These are phyloP conservation scores for Solanum clarkiae DNA, from an alignment of 257 asterid genomes.

Conservation along the genomic window DNA sequence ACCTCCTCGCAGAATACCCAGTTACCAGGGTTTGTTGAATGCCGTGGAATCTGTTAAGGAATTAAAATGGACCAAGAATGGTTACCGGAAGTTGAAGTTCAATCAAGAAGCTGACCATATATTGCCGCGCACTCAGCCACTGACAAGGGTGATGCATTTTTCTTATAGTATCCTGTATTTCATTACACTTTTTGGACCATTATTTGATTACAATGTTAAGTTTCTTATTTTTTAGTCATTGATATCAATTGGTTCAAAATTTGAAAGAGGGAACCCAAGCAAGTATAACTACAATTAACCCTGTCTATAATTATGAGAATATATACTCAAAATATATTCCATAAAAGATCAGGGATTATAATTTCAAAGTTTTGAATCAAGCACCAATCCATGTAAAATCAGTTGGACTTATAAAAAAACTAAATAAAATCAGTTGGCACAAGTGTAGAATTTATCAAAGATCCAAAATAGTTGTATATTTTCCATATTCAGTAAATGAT, in stretches of 20 bases:
- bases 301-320: background rate
- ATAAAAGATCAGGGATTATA: background rate
- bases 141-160: conserved; percentile 34
- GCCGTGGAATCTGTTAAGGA: conserved; percentile 63
- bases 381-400: background rate
- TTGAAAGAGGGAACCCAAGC: background rate
- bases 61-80: conserved; percentile 66
- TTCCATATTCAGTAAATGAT: background rate
- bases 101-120: conserved; percentile 27
- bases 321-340: background rate
- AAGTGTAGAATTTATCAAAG: background rate
- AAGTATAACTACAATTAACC: background rate
- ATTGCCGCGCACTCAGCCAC: conserved; percentile 44
- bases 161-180: background rate
- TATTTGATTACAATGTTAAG: background rate
- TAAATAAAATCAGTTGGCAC: background rate
- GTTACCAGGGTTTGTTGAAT: conserved; percentile 60
- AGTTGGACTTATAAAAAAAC: background rate
- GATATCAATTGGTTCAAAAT: background rate
- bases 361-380: background rate
- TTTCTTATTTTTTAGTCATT: background rate
- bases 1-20: conserved; percentile 66
- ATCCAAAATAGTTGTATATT: background rate
- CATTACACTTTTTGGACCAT: background rate
- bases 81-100: conserved; percentile 58